phyloP scores from a whole-genome alignment of 2,329 filamentous ascomycete genomes.

The Monilinia fructigena region DNA sequence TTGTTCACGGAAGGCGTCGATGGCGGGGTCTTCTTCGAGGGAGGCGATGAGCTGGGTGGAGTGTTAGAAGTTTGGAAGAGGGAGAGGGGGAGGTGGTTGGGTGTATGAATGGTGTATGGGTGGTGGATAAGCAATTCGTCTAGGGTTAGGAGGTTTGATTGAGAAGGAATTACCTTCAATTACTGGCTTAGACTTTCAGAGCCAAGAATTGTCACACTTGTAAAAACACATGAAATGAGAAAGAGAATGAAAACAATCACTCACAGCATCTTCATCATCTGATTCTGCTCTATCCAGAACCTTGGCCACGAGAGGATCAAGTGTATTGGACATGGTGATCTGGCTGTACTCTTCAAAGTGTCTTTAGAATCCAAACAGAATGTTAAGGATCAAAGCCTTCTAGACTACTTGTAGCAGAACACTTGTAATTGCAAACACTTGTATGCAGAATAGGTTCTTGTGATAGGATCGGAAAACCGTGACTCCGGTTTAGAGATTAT shows the following conservation, averaged over 20 bases:
- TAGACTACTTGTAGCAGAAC: background rate
- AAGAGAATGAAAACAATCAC: background rate
- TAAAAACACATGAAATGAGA: background rate
- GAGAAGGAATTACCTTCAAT: background rate
- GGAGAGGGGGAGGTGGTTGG: background rate
- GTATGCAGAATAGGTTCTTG: background rate
- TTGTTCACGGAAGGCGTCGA: conserved; percentile 56
- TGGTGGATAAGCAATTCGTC: background rate
- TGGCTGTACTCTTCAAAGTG: background rate
- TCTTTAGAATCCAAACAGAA: background rate
- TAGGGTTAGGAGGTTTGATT: background rate
- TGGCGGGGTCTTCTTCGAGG: conserved; percentile 51
- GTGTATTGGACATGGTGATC: conserved; percentile 21
- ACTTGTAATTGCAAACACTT: conserved; percentile 9
- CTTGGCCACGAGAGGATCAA: conserved; percentile 52
- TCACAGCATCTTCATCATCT: conserved; percentile 54
- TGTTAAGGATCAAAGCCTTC: background rate
- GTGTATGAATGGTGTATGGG: background rate
- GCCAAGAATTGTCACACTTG: background rate
- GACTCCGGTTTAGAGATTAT: background rate
- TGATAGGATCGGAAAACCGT: background rate
- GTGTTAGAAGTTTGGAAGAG: background rate
- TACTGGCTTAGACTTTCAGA: background rate
- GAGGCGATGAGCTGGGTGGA: conserved; percentile 54
- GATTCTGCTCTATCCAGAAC: conserved; percentile 46